These are phyloP conservation scores for Allomyces macrogynus DNA, from an alignment of 192 early-diverging fungal genomes.

Conservation along the genomic window DNA sequence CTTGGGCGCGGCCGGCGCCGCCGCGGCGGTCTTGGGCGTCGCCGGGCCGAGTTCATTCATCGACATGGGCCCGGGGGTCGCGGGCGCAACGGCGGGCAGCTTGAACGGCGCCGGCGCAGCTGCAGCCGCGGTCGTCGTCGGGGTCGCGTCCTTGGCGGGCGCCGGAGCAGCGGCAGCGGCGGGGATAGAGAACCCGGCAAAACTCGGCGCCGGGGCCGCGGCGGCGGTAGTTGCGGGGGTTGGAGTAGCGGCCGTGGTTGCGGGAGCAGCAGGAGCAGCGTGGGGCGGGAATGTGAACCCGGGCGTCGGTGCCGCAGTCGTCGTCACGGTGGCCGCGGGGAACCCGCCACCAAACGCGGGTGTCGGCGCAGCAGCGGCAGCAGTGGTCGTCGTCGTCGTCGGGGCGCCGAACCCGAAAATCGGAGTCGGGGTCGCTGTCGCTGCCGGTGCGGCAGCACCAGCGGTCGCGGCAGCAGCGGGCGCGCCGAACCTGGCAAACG, in stretches of 20 bases:
- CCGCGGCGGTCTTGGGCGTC: slow-evolving; percentile 11
- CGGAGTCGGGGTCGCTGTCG: neutral
- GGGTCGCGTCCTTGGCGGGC: no score
- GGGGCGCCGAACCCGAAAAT: neutral
- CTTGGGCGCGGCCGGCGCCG: slow-evolving; percentile 10
- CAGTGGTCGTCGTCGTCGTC: neutral
- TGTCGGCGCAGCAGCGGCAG: neutral
- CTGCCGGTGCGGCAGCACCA: neutral
- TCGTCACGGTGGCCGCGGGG: no score
- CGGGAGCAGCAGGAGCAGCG: slow-evolving; percentile 15
- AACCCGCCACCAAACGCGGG: neutral
- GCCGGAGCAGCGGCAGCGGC: no score
- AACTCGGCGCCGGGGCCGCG: slow-evolving; percentile 5
- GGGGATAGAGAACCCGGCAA: no score
- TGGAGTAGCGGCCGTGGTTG: slow-evolving; percentile 10
- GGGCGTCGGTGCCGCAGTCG: no score
- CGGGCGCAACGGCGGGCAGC: no score
- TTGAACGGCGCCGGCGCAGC: no score
- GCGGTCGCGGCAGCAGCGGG: neutral
- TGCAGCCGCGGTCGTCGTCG: no score
- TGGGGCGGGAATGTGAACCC: slow-evolving; percentile 8
- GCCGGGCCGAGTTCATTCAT: no score
- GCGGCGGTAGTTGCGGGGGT: slow-evolving; percentile 18
- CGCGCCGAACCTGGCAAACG: neutral
- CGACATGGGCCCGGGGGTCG: no score